Percentiles rank a stretch among this genome's conserved stretches.
Conservation (phyloP, 306 rosid species). For the Leucaena leucocephala region DNA sequence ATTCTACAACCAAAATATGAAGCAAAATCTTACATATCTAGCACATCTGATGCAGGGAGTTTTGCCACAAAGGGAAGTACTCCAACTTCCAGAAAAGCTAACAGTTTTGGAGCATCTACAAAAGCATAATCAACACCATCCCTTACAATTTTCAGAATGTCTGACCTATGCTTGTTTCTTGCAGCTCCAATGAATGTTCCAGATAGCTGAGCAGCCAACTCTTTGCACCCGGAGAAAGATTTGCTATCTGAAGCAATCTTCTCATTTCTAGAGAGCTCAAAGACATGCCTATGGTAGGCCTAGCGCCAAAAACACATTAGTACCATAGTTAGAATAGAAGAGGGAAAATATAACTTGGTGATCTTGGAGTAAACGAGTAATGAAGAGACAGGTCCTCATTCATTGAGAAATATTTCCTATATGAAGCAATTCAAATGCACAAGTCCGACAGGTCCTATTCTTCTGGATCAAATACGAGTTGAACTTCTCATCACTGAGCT, state of each 20-base stretch:
- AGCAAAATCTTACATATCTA: slow-evolving; percentile 66
- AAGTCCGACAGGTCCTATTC: background rate
- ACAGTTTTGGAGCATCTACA: slow-evolving; percentile 72
- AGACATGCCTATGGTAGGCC: slow-evolving; percentile 69
- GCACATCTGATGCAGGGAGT: slow-evolving; percentile 76
- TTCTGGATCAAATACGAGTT: slow-evolving; percentile 5
- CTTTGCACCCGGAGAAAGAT: slow-evolving; percentile 70
- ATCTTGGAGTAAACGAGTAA: slow-evolving; percentile 16
- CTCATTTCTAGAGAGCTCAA: slow-evolving; percentile 53
- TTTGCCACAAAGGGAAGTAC: slow-evolving; percentile 75
- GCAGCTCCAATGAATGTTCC: slow-evolving; percentile 83
- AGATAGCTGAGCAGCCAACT: slow-evolving; percentile 81
- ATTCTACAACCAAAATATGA: slow-evolving; percentile 33
- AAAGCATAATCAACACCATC: slow-evolving; percentile 89
- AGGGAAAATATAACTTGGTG: slow-evolving; percentile 30
- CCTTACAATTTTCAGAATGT: slow-evolving; percentile 72
- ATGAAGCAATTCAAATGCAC: slow-evolving; percentile 19
- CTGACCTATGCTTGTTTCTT: slow-evolving; percentile 71
- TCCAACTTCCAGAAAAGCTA: slow-evolving; percentile 78
- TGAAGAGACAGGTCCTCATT: slow-evolving; percentile 21
- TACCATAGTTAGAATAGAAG: slow-evolving; percentile 30
- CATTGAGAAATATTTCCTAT: background rate
- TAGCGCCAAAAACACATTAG: slow-evolving; percentile 37
- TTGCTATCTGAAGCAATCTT: slow-evolving; percentile 55
- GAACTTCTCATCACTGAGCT: slow-evolving; percentile 23